A percentile compares a stretch with the other conserved stretches of the same genome.
phyloP scores from a whole-genome alignment of 2,329 filamentous ascomycete species.

The Colletotrichum sidae region DNA sequence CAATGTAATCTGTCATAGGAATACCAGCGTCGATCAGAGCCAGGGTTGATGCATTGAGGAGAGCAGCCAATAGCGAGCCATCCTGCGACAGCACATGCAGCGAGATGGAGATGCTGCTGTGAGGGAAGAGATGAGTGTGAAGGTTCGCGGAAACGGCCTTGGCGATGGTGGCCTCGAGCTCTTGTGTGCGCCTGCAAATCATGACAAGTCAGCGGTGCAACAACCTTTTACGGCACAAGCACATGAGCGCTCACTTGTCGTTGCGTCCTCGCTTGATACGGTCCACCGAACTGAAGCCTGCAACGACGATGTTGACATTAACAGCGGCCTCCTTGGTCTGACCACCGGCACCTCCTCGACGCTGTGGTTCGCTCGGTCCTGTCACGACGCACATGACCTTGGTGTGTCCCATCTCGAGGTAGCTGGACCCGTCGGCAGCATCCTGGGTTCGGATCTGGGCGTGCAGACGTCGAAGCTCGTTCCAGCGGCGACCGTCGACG shows the following conservation, averaged over 20 bases:
- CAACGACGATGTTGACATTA: constrained; percentile 84
- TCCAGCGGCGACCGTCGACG: constrained; percentile 91
- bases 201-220: constrained; percentile 10
- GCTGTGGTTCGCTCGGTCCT: constrained; percentile 78
- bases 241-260: constrained; percentile 74
- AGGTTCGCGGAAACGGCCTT: constrained; percentile 82
- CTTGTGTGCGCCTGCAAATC: constrained; percentile 75
- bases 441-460: constrained; percentile 94
- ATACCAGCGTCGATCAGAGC: constrained; percentile 95
- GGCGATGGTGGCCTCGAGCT: constrained; percentile 83
- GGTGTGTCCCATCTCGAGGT: constrained; percentile 97
- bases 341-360: constrained; percentile 44
- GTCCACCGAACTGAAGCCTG: constrained; percentile 89
- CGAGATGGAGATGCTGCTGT: constrained; percentile 84
- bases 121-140: constrained; percentile 89
- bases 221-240: neutral
- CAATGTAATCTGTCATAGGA: constrained; percentile 92
- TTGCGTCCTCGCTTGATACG: constrained; percentile 79
- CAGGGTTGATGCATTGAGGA: constrained; percentile 90
- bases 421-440: constrained; percentile 90
- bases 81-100: constrained; percentile 92
- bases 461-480: constrained; percentile 90
- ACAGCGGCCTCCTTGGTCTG: constrained; percentile 71
- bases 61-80: constrained; percentile 88
- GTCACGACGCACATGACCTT: constrained; percentile 94